Conservation (phyloP, 805 yeast species). For the Starmerella apis region DNA sequence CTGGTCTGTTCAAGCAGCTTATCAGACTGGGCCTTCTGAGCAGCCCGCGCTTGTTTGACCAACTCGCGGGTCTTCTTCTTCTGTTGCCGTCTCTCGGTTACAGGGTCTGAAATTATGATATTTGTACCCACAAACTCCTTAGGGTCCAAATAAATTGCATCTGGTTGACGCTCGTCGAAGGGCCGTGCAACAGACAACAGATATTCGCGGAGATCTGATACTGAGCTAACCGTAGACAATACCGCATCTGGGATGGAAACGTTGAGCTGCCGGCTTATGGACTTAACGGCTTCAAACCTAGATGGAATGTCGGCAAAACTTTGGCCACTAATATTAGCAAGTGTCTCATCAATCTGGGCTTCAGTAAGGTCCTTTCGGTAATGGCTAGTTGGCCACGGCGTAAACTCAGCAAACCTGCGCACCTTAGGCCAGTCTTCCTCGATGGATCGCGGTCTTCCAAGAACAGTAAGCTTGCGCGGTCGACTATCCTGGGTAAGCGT, state of each 20-base stretch:
- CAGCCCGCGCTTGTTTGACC: constrained; percentile 37
- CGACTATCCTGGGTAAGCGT: constrained; percentile 20
- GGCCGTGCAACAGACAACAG: constrained; percentile 35
- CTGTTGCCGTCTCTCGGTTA: constrained; percentile 40
- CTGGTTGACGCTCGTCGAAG: constrained; percentile 59
- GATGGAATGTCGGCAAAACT: constrained; percentile 35
- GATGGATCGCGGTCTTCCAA: constrained; percentile 21
- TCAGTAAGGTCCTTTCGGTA: constrained; percentile 22
- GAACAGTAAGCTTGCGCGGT: constrained; percentile 22
- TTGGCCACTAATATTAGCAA: constrained; percentile 2
- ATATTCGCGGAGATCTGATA: constrained; percentile 35
- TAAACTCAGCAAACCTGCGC: constrained; percentile 21
- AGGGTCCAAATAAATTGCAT: constrained; percentile 53
- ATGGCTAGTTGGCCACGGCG: constrained; percentile 29
- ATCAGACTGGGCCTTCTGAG: constrained; percentile 27
- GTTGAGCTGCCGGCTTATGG: constrained; percentile 41
- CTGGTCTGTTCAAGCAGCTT: constrained; percentile 17
- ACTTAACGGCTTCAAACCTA: constrained; percentile 43
- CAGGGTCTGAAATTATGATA: constrained; percentile 37
- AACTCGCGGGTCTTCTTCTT: constrained; percentile 40
- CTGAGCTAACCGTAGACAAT: constrained; percentile 36
- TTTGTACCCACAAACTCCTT: constrained; percentile 51
- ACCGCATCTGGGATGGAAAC: constrained; percentile 45
- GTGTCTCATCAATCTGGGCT: constrained; percentile 15
- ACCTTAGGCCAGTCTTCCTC: constrained; percentile 20